These are phyloP conservation scores for Kingdonia uniflora DNA, from an alignment of 164 flowering plant species.

Conservation along the genomic window DNA sequence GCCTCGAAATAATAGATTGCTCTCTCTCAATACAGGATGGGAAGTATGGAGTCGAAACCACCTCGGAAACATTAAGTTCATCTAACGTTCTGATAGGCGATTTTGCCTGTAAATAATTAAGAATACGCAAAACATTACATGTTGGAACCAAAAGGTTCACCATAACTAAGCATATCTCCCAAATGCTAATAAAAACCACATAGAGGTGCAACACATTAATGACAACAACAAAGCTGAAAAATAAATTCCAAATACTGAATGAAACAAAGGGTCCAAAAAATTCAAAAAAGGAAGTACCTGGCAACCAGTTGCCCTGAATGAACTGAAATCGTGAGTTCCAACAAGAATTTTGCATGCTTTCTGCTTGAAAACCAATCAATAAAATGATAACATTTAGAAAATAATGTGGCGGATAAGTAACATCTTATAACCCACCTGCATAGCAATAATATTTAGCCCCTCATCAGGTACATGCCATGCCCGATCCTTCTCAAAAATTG, in stretches of 20 bases:
- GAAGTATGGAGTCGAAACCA: slow-evolving; percentile 46
- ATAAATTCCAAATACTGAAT: too few relatives aligned
- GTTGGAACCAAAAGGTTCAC: too few relatives aligned
- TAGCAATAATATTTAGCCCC: slow-evolving; percentile 53
- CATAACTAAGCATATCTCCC: too few relatives aligned
- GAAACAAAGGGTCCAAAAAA: slow-evolving; percentile 1
- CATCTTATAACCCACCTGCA: slow-evolving; percentile 47
- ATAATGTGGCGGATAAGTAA: background rate
- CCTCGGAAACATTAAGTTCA: slow-evolving; percentile 68
- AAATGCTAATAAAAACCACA: too few relatives aligned
- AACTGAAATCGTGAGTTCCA: slow-evolving; percentile 90
- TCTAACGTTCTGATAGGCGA: slow-evolving; percentile 87
- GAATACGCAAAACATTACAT: background rate
- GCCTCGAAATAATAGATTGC: slow-evolving; percentile 8
- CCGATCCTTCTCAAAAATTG: slow-evolving; percentile 79
- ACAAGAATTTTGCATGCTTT: slow-evolving; percentile 73
- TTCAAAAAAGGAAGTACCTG: slow-evolving; percentile 43
- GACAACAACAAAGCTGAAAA: too few relatives aligned
- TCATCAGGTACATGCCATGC: slow-evolving; percentile 80
- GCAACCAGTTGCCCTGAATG: slow-evolving; percentile 89
- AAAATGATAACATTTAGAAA: slow-evolving; percentile 1
- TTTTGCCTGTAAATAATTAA: slow-evolving; percentile 50
- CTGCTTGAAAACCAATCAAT: slow-evolving; percentile 28
- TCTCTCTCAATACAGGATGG: slow-evolving; percentile 46
- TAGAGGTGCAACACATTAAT: too few relatives aligned